These are phyloP conservation scores for Penicillium cinerascens DNA, from an alignment of 495 filamentous ascomycete genomes.

Conservation along the genomic window DNA sequence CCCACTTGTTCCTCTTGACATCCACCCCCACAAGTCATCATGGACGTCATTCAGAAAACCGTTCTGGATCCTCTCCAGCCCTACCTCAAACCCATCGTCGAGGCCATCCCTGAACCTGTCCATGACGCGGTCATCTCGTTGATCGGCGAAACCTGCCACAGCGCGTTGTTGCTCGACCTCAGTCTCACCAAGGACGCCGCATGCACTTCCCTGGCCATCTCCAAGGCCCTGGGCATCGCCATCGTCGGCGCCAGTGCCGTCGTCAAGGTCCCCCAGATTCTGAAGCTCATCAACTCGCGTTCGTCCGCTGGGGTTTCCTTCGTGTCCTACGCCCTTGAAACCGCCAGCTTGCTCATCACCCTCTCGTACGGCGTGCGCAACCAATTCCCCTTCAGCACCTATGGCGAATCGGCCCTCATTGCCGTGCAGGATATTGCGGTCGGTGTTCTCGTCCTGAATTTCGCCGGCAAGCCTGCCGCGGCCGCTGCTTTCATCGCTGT, in stretches of 20 bases:
- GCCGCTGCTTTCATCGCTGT: slow-evolving; percentile 70
- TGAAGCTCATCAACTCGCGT: slow-evolving; percentile 78
- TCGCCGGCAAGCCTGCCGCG: slow-evolving; percentile 60
- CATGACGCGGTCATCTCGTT: slow-evolving; percentile 70
- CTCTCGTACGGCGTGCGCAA: slow-evolving; percentile 87
- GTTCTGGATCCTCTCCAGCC: slow-evolving; percentile 63
- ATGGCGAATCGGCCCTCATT: slow-evolving; percentile 89
- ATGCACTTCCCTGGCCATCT: slow-evolving; percentile 83
- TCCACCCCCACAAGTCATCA: slow-evolving; percentile 11
- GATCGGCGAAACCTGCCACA: slow-evolving; percentile 81
- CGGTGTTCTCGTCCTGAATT: slow-evolving; percentile 76
- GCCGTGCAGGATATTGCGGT: slow-evolving; percentile 89
- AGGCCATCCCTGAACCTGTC: slow-evolving; percentile 74
- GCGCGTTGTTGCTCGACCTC: slow-evolving; percentile 72
- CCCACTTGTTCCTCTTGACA: not conserved
- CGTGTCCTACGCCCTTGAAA: slow-evolving; percentile 88
- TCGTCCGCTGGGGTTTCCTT: slow-evolving; percentile 83
- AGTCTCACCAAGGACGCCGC: slow-evolving; percentile 62
- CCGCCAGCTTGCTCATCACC: slow-evolving; percentile 74
- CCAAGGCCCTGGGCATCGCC: slow-evolving; percentile 86
- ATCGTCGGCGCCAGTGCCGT: slow-evolving; percentile 85
- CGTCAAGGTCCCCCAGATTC: slow-evolving; percentile 93
- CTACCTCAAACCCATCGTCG: slow-evolving; percentile 69
- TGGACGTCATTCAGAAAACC: slow-evolving; percentile 44
- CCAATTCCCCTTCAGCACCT: slow-evolving; percentile 92